Evolutionary conservation across 192 early-diverging fungal species (phyloP), one percentile per base, ranked within the genome.

Genomic region (Coemansia sp.): DNA sequence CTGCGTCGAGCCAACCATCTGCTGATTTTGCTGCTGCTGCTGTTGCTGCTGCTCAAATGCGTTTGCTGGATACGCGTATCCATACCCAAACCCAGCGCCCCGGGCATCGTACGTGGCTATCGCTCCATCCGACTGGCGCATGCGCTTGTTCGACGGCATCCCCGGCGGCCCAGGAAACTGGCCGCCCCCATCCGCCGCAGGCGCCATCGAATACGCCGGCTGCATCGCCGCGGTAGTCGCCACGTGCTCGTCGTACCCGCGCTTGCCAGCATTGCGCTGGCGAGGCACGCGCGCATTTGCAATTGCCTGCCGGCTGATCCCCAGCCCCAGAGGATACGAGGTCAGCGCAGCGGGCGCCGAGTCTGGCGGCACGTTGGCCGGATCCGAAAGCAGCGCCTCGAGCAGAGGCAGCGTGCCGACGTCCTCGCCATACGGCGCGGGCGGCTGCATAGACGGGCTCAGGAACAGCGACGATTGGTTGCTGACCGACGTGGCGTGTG

Each of bases 301-400:
- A 49, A n/a, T n/a, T 49, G 28, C 56, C 27, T 4, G 35, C n/a
- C 6, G 48, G 47, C 48, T 58, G 48, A 40, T 18, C 21, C 51
- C 31, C 28, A 48, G 28, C 4, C 11, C 48, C 2, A 3, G 49
- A 1, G 21, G 29, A 52, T 25, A 71, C 12, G 30, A 46, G 18
- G 49, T 27, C 9, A 71, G 9, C 24, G 53, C 43, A 2, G 62
- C 62, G 0, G 62, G 69, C 11, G 69, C 69, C 5, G 69, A 71
- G 24, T 61, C 64, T 1, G 57, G 53, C 7, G 61, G 68, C 19
- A 52, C 42, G 40, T 29, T 57, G 14, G 65, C n/a, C 19, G 74
- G 52, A n/a, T 61, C 68, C 0, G 68, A 77, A 3, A 77, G 61
- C 33, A 77, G 60, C 2, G 74, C 74, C 28, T 77, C 74, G 24